A percentile compares a stretch with the other conserved stretches of the same genome.
phyloP scores from a whole-genome alignment of 257 asterid genomes.

The Thymus mandschuricus region DNA sequence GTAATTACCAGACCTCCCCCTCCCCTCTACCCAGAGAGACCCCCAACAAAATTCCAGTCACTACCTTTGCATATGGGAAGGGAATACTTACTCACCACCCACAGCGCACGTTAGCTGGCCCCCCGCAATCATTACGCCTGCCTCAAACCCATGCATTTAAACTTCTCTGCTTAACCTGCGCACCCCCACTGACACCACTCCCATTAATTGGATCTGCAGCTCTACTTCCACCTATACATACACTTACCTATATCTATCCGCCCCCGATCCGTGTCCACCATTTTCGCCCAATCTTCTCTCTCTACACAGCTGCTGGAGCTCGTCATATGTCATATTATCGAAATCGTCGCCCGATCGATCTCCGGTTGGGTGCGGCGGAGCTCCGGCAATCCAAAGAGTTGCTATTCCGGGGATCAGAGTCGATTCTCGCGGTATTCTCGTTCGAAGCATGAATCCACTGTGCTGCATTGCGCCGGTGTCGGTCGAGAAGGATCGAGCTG shows the following conservation, averaged over 20 bases:
- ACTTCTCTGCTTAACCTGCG: conserved; percentile 60
- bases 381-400: conserved; percentile 31
- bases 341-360: conserved; percentile 59
- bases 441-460: conserved; percentile 77
- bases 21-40: neutral
- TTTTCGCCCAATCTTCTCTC: neutral
- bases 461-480: conserved; percentile 99
- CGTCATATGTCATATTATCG: conserved; percentile 57
- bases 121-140: conserved; percentile 52
- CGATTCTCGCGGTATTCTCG: conserved; percentile 12
- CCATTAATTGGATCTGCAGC: conserved; percentile 61
- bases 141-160: conserved; percentile 51
- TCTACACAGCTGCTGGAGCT: conserved; percentile 24
- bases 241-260: conserved; percentile 38
- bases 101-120: conserved; percentile 71
- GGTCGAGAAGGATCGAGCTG: conserved; percentile 77
- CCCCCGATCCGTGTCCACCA: conserved; percentile 34
- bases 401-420: conserved; percentile 43
- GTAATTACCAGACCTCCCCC: conserved; percentile 18
- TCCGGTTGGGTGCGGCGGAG: conserved; percentile 60
- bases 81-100: conserved; percentile 23
- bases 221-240: conserved; percentile 40
- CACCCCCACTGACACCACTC: conserved; percentile 46
- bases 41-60: conserved; percentile 33
- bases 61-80: conserved; percentile 27